phyloP scores from a whole-genome alignment of 179 eudicot species.

The Silene noctiflora region DNA sequence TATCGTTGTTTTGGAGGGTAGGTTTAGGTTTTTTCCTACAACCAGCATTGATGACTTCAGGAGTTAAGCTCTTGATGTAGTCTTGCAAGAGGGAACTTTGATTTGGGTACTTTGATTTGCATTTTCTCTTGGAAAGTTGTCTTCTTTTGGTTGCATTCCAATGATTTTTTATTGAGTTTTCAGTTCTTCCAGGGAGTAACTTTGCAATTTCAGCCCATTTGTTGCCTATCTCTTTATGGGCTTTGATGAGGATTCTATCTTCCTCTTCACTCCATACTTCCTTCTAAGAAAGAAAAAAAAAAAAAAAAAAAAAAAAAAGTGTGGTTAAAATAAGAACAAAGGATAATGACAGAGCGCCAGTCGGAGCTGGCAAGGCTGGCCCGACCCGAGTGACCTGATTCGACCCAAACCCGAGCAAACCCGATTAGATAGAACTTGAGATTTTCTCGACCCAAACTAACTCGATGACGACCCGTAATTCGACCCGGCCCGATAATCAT shows the following conservation, averaged over 20 bases:
- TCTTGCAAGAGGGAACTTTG: constrained; percentile 68
- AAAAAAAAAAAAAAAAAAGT: not conserved
- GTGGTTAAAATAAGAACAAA: not conserved
- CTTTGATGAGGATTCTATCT: constrained; percentile 59
- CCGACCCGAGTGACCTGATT: too few relatives aligned
- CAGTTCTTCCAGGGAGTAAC: constrained; percentile 62
- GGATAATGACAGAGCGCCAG: too few relatives aligned
- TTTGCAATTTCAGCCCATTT: constrained; percentile 53
- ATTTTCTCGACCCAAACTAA: too few relatives aligned
- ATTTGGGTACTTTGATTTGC: constrained; percentile 58
- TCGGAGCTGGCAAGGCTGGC: too few relatives aligned
- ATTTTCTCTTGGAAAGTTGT: constrained; percentile 64
- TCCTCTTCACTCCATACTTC: constrained; percentile 92
- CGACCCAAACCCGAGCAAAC: too few relatives aligned
- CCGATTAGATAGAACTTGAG: too few relatives aligned
- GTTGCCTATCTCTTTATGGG: constrained; percentile 52
- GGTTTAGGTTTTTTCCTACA: constrained; percentile 25
- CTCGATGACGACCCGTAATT: too few relatives aligned
- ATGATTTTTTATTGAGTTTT: constrained; percentile 91
- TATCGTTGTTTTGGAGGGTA: not conserved
- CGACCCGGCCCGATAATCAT: too few relatives aligned
- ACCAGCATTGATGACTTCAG: constrained; percentile 51
- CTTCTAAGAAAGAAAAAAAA: constrained; percentile 53
- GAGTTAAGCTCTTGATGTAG: constrained; percentile 67
- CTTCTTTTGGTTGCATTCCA: constrained; percentile 95